Base-by-base conservation (phyloP, 345 rosid species). In the Erucastrum elatum region DNA sequence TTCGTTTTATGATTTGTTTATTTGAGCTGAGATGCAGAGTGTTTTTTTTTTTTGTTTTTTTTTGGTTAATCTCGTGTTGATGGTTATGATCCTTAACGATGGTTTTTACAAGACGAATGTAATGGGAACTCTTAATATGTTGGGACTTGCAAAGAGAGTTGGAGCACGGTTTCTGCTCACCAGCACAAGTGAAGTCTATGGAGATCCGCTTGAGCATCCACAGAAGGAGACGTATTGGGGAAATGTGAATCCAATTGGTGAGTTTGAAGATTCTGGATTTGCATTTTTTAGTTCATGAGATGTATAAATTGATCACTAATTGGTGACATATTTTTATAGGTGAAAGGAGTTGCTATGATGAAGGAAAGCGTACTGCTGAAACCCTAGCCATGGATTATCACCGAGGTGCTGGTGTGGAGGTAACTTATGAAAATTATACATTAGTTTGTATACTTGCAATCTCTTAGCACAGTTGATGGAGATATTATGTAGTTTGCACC, bases 201-300 rank as follows among this genome's bases (percentile, higher is more conserved):
- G 99, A 37, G 99, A 95, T 75, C 99, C 99, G 11, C 97, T 95
- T 70, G 92, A 95, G 85, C 99, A 95, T 87, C 99, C 99, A 3
- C 99, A 93, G 84, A 93, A 95, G 80, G 99, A 93, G 77, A 95
- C 96, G 12, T 95, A 95, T 63, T 95, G 99, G 99, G 98, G 99
- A 67, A 86, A 95, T 68, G 99, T 95, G 74, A 95, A 95, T 81
- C 99, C 99, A 15, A 95, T 95, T 1, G 99, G 99, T 93, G 77
- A 72, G 71, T 31, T 72, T 13, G 41, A 59, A 25, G 2, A 4
- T 64, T 44, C 8, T 41, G 71, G 59, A 2, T 11, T 53, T 59
- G 69, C 13, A 29, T 29, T 74, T n/a, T 9, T 5, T 8, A 29
- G 37, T 70, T 53, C 15, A 4, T 58, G 61, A 61, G 77, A 53